These are phyloP conservation scores for Trichophyton schoenleinii DNA, from an alignment of 2,329 filamentous ascomycete species.

Conservation along the genomic window DNA sequence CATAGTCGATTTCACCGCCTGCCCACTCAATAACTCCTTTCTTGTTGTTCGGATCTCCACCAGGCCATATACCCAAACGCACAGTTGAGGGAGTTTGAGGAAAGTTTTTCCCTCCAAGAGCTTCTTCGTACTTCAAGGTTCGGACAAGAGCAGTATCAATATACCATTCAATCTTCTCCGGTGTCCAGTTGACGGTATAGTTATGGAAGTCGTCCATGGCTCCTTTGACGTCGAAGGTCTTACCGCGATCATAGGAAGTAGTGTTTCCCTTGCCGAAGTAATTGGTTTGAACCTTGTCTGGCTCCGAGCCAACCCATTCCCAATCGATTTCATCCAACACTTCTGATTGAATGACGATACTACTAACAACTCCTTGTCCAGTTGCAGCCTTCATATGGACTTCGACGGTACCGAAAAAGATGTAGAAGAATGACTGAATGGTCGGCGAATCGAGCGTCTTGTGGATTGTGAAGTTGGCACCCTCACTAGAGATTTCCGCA, in stretches of 20 bases:
- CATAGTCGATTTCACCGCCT: conserved; percentile 14
- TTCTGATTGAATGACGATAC: conserved; percentile 84
- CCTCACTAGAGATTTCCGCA: conserved; percentile 55
- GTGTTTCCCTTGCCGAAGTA: conserved; percentile 93
- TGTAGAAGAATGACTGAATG: conserved; percentile 81
- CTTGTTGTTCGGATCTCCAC: conserved; percentile 38
- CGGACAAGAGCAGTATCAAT: conserved; percentile 52
- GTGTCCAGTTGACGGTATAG: conserved; percentile 52
- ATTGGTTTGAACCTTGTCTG: conserved; percentile 56
- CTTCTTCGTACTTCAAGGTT: conserved; percentile 48
- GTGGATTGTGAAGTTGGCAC: conserved; percentile 68
- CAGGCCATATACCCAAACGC: conserved; percentile 58
- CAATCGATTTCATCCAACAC: conserved; percentile 91
- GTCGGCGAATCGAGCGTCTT: conserved; percentile 73
- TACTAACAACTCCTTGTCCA: conserved; percentile 83
- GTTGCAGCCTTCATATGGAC: conserved; percentile 75
- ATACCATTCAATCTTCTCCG: conserved; percentile 50
- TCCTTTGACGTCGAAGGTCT: conserved; percentile 53
- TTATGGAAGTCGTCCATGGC: conserved; percentile 41
- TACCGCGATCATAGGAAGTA: conserved; percentile 72
- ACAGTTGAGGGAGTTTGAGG: conserved; percentile 64
- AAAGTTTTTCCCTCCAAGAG: conserved; percentile 53
- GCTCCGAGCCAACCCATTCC: conserved; percentile 35
- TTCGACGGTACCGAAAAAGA: conserved; percentile 91
- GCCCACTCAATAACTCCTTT: conserved; percentile 13